Evolutionary conservation across 2,329 filamentous ascomycete genomes (phyloP).

Genomic region (Torrubiellomyces zombiae): DNA sequence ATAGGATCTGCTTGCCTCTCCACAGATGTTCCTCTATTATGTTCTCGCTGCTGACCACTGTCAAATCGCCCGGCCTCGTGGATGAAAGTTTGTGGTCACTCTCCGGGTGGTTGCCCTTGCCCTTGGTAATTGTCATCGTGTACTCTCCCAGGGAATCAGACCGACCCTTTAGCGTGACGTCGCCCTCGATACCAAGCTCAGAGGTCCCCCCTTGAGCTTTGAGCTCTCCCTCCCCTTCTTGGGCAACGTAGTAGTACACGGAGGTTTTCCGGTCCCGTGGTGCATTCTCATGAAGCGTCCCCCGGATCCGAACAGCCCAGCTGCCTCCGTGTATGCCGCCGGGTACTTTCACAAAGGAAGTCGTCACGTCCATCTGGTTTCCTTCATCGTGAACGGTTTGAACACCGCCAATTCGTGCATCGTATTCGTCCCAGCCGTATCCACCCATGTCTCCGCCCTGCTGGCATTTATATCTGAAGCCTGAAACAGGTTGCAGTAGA

Average conservation of each 20-base stretch:
- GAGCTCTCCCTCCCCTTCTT: constrained; percentile 58
- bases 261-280: constrained; percentile 54
- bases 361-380: constrained; percentile 81
- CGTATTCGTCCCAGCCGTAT: constrained; percentile 97
- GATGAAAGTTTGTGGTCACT: constrained; percentile 49
- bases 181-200: constrained; percentile 32
- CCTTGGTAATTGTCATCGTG: constrained; percentile 59
- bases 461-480: constrained; percentile 86
- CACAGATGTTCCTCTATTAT: constrained; percentile 56
- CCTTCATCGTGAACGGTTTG: constrained; percentile 82
- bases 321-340: constrained; percentile 73
- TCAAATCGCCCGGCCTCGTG: constrained; percentile 57
- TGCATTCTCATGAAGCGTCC: constrained; percentile 55
- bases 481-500: too few relatives aligned
- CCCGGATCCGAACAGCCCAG: constrained; percentile 83
- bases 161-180: constrained; percentile 54
- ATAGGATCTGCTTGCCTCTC: constrained; percentile 57
- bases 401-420: constrained; percentile 69
- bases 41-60: constrained; percentile 55
- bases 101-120: constrained; percentile 43
- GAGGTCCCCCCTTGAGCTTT: constrained; percentile 37
- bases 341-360: constrained; percentile 83
- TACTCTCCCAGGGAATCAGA: constrained; percentile 64
- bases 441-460: constrained; percentile 87
- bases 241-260: constrained; percentile 63